phyloP scores from a whole-genome alignment of 805 yeast genomes.

The Suhomyces vadensis region DNA sequence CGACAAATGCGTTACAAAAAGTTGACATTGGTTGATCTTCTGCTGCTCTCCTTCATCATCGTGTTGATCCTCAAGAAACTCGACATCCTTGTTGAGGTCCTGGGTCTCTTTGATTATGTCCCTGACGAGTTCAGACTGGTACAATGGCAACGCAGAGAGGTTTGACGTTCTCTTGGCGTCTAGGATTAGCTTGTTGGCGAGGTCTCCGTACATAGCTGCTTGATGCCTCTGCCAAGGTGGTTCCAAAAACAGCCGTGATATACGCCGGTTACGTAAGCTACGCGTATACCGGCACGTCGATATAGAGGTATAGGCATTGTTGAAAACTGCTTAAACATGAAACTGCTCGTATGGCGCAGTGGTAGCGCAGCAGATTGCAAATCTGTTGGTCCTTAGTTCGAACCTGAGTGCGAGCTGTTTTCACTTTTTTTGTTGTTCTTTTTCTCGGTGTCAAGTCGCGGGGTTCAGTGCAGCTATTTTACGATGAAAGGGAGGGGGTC shows the following conservation, averaged over 20 bases:
- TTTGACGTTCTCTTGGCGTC: conserved; percentile 81
- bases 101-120: conserved; percentile 69
- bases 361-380: conserved; percentile 99
- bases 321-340: neutral
- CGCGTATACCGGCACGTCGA: too few species aligned
- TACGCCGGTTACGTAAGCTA: too few species aligned
- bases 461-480: too few species aligned
- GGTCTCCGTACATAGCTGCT: conserved; percentile 78
- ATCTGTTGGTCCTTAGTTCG: conserved; percentile 98
- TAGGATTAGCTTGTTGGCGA: conserved; percentile 75
- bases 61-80: conserved; percentile 40
- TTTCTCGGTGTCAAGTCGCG: too few species aligned
- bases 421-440: conserved; percentile 11
- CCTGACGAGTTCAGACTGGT: conserved; percentile 70
- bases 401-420: conserved; percentile 84
- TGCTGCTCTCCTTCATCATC: conserved; percentile 32
- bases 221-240: too few species aligned
- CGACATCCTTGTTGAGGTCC: conserved; percentile 60
- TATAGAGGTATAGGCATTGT: neutral
- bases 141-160: conserved; percentile 65
- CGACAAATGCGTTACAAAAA: conserved; percentile 69
- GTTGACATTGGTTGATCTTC: conserved; percentile 59
- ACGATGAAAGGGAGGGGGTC: too few species aligned
- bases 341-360: conserved; percentile 84
- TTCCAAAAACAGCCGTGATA: too few species aligned